phyloP scores from a whole-genome alignment of 495 filamentous ascomycete genomes.

The Penicillium paradoxum region DNA sequence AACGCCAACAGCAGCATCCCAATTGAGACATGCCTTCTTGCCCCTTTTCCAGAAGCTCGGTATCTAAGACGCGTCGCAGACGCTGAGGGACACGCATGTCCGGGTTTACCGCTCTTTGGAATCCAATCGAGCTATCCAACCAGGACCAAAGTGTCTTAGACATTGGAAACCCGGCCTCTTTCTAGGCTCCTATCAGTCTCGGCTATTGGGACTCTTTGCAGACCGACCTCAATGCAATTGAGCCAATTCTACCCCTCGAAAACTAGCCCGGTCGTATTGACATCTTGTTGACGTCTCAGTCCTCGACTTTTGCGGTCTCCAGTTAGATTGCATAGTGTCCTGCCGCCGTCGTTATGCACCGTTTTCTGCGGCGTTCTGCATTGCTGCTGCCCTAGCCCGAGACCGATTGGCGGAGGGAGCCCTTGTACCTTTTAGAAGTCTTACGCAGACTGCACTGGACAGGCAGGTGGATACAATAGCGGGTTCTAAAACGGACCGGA shows the following conservation, averaged over 20 bases:
- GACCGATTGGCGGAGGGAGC: not conserved
- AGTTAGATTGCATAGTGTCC: conserved; percentile 4
- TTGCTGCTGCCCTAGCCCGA: not conserved
- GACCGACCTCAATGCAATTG: conserved; percentile 4
- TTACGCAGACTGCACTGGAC: conserved; percentile 4
- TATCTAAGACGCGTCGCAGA: conserved; percentile 2
- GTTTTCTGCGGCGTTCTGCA: conserved; percentile 11
- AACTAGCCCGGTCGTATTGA: conserved; percentile 2
- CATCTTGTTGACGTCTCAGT: not conserved
- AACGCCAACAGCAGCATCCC: conserved; percentile 15
- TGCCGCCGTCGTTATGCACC: conserved; percentile 2
- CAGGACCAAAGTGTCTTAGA: conserved; percentile 18
- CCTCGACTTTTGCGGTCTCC: conserved; percentile 1
- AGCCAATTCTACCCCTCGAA: not conserved
- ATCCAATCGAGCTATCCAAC: not conserved
- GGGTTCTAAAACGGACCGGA: conserved; percentile 13
- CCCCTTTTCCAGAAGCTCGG: conserved; percentile 19
- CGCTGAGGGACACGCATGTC: conserved; percentile 9
- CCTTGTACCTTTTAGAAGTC: conserved; percentile 9
- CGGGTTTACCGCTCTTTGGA: conserved; percentile 22
- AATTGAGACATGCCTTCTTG: conserved; percentile 14
- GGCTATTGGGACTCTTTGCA: conserved; percentile 9
- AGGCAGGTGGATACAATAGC: conserved; percentile 15
- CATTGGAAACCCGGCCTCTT: conserved; percentile 18
- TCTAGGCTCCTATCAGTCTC: conserved; percentile 8